Evolutionary conservation across 2,329 filamentous ascomycete species (phyloP).

Genomic region (Fusarium goolgardi): DNA sequence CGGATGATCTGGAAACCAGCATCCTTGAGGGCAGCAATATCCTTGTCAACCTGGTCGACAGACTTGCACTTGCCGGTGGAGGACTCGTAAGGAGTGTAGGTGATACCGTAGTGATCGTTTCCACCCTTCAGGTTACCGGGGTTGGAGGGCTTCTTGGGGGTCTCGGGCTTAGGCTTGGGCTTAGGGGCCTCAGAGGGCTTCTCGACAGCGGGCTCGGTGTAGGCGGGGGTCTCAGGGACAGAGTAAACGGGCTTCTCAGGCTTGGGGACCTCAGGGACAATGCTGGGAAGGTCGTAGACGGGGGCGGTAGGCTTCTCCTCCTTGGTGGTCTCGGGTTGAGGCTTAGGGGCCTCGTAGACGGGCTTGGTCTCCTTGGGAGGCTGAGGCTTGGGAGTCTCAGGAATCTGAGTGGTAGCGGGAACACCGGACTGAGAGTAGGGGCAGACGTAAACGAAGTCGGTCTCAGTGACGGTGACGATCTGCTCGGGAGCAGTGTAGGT

Average conservation of each 20-base stretch:
- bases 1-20: slow-evolving; percentile 79
- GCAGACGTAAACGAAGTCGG: slow-evolving; percentile 76
- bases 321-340: slow-evolving; percentile 41
- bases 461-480: slow-evolving; percentile 75
- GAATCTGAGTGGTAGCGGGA: slow-evolving; percentile 46
- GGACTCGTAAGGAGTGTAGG: slow-evolving; percentile 80
- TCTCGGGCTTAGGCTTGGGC: slow-evolving; percentile 37
- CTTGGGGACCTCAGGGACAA: slow-evolving; percentile 24
- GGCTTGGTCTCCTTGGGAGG: slow-evolving; percentile 40
- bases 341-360: slow-evolving; percentile 33
- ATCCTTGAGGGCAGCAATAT: slow-evolving; percentile 70
- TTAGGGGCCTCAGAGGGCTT: slow-evolving; percentile 44
- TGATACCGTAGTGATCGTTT: slow-evolving; percentile 76
- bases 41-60: slow-evolving; percentile 64
- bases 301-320: slow-evolving; percentile 28
- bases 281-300: slow-evolving; percentile 24
- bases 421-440: slow-evolving; percentile 66
- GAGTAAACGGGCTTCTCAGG: slow-evolving; percentile 17
- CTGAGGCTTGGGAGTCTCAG: slow-evolving; percentile 37
- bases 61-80: slow-evolving; percentile 72
- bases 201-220: slow-evolving; percentile 25
- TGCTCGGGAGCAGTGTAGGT: slow-evolving; percentile 78
- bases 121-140: slow-evolving; percentile 53
- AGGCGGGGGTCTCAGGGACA: slow-evolving; percentile 18
- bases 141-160: slow-evolving; percentile 41